A percentile compares a stretch with the other conserved stretches of the same genome.
These are phyloP conservation scores for Podospora fimiseda DNA, from an alignment of 495 filamentous ascomycete genomes.

Conservation along the genomic window DNA sequence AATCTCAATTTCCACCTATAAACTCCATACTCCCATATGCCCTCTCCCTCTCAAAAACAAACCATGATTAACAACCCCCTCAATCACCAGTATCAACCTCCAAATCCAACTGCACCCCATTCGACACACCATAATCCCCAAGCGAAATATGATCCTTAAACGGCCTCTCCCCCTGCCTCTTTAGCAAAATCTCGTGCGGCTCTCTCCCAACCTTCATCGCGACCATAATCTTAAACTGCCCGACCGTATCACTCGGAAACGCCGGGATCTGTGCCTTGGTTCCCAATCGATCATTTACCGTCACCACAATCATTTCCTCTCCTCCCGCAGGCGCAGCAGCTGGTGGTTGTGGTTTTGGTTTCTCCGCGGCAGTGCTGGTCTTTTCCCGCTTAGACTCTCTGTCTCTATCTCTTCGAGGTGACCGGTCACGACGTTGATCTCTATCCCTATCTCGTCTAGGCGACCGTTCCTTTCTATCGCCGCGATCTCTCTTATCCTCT, in stretches of 20 bases:
- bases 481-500: conserved; percentile 5
- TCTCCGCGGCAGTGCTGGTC: not conserved
- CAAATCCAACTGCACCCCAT: conserved; percentile 84
- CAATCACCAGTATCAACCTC: conserved; percentile 75
- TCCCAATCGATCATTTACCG: conserved; percentile 86
- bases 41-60: too few relatives aligned
- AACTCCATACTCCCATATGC: too few relatives aligned
- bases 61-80: too few relatives aligned
- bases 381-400: not conserved
- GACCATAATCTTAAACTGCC: conserved; percentile 83
- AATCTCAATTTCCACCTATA: too few relatives aligned
- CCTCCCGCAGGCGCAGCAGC: conserved; percentile 23
- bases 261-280: conserved; percentile 88
- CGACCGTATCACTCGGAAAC: conserved; percentile 71
- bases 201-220: conserved; percentile 79
- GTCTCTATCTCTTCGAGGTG: conserved; percentile 20
- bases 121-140: conserved; percentile 83
- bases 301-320: conserved; percentile 85
- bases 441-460: conserved; percentile 7
- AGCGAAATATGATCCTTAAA: conserved; percentile 85
- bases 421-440: conserved; percentile 11
- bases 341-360: not conserved
- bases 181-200: conserved; percentile 84
- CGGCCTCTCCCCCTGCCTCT: conserved; percentile 82
- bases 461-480: conserved; percentile 11